Percentiles rank a stretch among this genome's conserved stretches.
Evolutionary conservation across 352 stramenopile genomes (phyloP).

Genomic region (Phytophthora meadii): DNA sequence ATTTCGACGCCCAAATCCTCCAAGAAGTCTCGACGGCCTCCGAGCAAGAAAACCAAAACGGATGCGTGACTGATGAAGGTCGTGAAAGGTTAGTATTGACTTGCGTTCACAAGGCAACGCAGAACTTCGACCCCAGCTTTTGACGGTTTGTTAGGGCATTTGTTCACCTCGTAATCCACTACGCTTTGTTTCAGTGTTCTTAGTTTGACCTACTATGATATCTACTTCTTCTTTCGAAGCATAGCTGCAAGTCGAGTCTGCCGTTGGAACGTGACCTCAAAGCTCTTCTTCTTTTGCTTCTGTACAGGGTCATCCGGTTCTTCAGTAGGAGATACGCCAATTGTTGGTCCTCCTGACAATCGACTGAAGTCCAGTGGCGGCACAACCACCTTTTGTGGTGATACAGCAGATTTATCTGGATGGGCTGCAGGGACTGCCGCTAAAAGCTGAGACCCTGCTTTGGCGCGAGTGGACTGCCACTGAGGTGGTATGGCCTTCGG

Average conservation of each 20-base stretch:
- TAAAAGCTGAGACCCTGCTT: constrained; percentile 27
- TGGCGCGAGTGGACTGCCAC: constrained; percentile 68
- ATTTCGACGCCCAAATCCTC: constrained; percentile 71
- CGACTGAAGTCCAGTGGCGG: constrained; percentile 42
- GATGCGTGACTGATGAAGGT: constrained; percentile 38
- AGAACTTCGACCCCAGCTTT: constrained; percentile 16
- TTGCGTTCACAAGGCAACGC: constrained; percentile 9
- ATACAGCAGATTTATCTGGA: constrained; percentile 7
- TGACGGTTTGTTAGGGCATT: constrained; percentile 20
- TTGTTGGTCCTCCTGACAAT: constrained; percentile 13
- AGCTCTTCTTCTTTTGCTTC: constrained; percentile 52
- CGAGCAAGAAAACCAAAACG: constrained; percentile 76
- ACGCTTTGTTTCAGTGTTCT: constrained; percentile 3
- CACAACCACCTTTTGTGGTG: constrained; percentile 17
- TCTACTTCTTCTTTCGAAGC: constrained; percentile 56
- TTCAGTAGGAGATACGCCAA: constrained; percentile 6
- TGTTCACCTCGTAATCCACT: constrained; percentile 19
- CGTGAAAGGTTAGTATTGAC: constrained; percentile 11
- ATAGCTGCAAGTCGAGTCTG: constrained; percentile 61
- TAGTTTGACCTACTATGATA: not conserved
- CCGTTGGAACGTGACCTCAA: constrained; percentile 53
- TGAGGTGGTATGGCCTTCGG: constrained; percentile 42
- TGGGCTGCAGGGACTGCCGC: constrained; percentile 11
- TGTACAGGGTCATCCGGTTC: constrained; percentile 22
- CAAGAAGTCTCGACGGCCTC: constrained; percentile 55